phyloP scores from a whole-genome alignment of 768 basidiomycete genomes.

The Tricholoma flavovirens region DNA sequence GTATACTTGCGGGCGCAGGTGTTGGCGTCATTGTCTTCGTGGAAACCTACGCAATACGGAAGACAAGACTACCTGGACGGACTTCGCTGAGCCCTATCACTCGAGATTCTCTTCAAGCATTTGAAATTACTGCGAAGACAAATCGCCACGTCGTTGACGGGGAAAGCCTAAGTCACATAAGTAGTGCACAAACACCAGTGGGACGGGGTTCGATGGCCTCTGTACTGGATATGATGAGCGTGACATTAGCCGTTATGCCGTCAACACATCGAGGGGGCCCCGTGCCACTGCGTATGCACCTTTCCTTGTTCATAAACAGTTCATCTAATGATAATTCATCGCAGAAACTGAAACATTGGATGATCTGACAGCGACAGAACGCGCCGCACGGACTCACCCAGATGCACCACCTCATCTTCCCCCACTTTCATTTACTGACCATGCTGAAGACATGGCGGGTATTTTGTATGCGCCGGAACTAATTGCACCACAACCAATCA shows the following conservation, averaged over 20 bases:
- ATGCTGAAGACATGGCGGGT: constrained; percentile 70
- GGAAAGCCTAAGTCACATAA: constrained; percentile 45
- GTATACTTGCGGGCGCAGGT: constrained; percentile 53
- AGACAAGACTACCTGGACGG: constrained; percentile 43
- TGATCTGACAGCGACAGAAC: constrained; percentile 73
- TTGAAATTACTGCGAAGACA: constrained; percentile 36
- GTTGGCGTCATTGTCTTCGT: constrained; percentile 50
- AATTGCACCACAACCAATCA: constrained; percentile 69
- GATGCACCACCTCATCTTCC: constrained; percentile 72
- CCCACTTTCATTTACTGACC: constrained; percentile 63
- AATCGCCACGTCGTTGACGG: constrained; percentile 36
- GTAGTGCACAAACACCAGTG: constrained; percentile 36
- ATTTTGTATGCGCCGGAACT: constrained; percentile 81
- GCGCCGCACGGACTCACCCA: constrained; percentile 71
- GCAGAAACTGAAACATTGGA: constrained; percentile 74
- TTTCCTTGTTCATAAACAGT: constrained; percentile 9
- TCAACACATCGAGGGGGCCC: constrained; percentile 47
- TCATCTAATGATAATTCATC: constrained; percentile 6
- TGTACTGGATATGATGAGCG: constrained; percentile 80
- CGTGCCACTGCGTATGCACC: constrained; percentile 58
- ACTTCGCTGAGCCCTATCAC: constrained; percentile 51
- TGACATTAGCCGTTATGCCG: constrained; percentile 71
- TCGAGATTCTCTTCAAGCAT: constrained; percentile 51
- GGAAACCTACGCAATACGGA: constrained; percentile 50
- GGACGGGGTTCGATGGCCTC: constrained; percentile 72